These are phyloP conservation scores for slime mould (Dictyostelium discoideum) DNA, from an alignment of 78 protist genomes.

Conservation along the genomic window DNA sequence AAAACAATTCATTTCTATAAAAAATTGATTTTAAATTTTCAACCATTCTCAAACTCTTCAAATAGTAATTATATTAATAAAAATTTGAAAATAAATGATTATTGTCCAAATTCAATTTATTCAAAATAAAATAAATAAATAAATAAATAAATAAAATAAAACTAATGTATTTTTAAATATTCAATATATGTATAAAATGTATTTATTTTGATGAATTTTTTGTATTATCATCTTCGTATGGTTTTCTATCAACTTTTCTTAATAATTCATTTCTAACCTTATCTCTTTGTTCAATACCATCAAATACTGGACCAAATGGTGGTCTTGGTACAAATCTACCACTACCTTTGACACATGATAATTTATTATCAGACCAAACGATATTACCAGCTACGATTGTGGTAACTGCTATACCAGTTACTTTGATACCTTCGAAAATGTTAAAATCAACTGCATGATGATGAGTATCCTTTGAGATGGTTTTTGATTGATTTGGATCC, in stretches of 20 bases:
- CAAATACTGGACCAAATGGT: slow-evolving; percentile 76
- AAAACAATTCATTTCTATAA: slow-evolving; percentile 46
- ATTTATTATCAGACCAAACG: slow-evolving; percentile 67
- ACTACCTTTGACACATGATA: slow-evolving; percentile 54
- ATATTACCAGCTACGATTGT: slow-evolving; percentile 64
- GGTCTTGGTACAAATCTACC: slow-evolving; percentile 81
- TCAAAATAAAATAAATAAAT: not conserved
- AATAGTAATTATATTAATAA: not conserved
- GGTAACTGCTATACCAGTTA: slow-evolving; percentile 81
- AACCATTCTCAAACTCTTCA: slow-evolving; percentile 7
- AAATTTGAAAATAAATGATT: slow-evolving; percentile 6
- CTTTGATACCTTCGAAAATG: slow-evolving; percentile 90
- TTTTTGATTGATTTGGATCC: slow-evolving; percentile 85
- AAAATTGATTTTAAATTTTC: slow-evolving; percentile 15
- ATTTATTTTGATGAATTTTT: slow-evolving; percentile 19
- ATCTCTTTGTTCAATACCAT: slow-evolving; percentile 74
- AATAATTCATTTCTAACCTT: slow-evolving; percentile 64
- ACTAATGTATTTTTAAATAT: not conserved
- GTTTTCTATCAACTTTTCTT: slow-evolving; percentile 83
- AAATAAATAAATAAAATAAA: not conserved
- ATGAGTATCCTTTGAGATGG: slow-evolving; percentile 85
- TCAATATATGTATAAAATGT: not conserved
- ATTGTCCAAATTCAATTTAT: not conserved
- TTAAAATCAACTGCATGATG: slow-evolving; percentile 92
- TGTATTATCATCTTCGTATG: slow-evolving; percentile 60